phyloP scores from a whole-genome alignment of 352 stramenopile genomes.

The Phytophthora capsici region DNA sequence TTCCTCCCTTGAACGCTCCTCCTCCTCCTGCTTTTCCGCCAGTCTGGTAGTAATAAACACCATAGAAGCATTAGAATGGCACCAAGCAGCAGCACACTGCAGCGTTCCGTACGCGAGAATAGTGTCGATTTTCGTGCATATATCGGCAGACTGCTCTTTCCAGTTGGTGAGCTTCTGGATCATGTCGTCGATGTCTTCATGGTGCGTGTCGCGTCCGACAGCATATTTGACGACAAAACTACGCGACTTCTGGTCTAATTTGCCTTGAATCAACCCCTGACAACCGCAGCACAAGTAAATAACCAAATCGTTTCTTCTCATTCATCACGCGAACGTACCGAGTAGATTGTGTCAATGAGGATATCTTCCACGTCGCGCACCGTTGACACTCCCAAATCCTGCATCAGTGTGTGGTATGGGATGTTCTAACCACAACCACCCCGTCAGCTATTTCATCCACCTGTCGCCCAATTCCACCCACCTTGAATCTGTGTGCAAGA shows the following conservation, averaged over 20 bases:
- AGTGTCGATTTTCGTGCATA: conserved; percentile 68
- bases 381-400: conserved; percentile 75
- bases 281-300: neutral
- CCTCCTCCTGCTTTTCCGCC: conserved; percentile 61
- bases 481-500: conserved; percentile 84
- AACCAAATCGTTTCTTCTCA: neutral
- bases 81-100: too few relatives aligned
- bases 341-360: conserved; percentile 94
- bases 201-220: conserved; percentile 86
- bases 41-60: conserved; percentile 34
- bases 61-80: conserved; percentile 1
- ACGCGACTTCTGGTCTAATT: conserved; percentile 89
- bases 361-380: conserved; percentile 93
- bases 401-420: conserved; percentile 83
- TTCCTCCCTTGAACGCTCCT: conserved; percentile 58
- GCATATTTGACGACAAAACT: conserved; percentile 88
- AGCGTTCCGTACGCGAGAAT: conserved; percentile 59
- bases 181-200: conserved; percentile 89
- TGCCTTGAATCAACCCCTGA: conserved; percentile 89
- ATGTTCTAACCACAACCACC: conserved; percentile 57
- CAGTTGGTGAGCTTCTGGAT: conserved; percentile 88
- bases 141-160: conserved; percentile 68
- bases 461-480: conserved; percentile 16
- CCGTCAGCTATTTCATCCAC: neutral
- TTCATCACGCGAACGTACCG: conserved; percentile 58